These are phyloP conservation scores for Arthonia radiata DNA, from an alignment of 495 filamentous ascomycete species.

Conservation along the genomic window DNA sequence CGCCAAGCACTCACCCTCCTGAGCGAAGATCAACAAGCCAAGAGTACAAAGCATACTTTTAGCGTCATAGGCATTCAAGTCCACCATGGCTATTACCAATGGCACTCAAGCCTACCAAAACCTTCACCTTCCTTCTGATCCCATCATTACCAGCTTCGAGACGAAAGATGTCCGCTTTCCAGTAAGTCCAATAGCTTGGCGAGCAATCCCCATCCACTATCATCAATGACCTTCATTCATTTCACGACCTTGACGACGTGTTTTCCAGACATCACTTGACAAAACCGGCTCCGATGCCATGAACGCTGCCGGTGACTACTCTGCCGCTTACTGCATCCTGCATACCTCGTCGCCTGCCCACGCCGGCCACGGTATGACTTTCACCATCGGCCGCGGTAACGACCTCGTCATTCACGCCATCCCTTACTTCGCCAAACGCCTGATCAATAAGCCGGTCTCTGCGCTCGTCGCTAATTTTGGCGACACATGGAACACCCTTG, in stretches of 20 bases:
- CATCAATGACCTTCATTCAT: neutral
- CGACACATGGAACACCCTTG: constrained; percentile 72
- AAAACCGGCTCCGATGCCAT: constrained; percentile 93
- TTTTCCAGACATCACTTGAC: constrained; percentile 54
- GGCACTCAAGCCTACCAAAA: no score
- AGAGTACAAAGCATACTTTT: no score
- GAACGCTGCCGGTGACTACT: constrained; percentile 89
- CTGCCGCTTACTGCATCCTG: constrained; percentile 76
- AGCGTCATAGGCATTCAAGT: no score
- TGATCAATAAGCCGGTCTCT: constrained; percentile 46
- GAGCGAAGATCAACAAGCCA: no score
- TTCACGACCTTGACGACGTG: neutral
- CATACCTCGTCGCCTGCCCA: constrained; percentile 41
- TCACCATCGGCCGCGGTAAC: constrained; percentile 90
- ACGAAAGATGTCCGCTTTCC: constrained; percentile 83
- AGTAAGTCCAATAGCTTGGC: no score
- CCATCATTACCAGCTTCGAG: constrained; percentile 46
- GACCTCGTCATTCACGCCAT: constrained; percentile 82
- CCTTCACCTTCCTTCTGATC: no score
- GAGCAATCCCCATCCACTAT: constrained; percentile 1
- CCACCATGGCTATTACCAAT: no score
- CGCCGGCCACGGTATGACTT: constrained; percentile 82
- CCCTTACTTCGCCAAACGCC: constrained; percentile 42
- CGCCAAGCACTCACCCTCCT: no score
- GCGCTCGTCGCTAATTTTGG: constrained; percentile 64